Evolutionary conservation across 208 protist species (phyloP), one percentile per base, ranked within the genome.

Genomic region (Crithidia brevicula): DNA sequence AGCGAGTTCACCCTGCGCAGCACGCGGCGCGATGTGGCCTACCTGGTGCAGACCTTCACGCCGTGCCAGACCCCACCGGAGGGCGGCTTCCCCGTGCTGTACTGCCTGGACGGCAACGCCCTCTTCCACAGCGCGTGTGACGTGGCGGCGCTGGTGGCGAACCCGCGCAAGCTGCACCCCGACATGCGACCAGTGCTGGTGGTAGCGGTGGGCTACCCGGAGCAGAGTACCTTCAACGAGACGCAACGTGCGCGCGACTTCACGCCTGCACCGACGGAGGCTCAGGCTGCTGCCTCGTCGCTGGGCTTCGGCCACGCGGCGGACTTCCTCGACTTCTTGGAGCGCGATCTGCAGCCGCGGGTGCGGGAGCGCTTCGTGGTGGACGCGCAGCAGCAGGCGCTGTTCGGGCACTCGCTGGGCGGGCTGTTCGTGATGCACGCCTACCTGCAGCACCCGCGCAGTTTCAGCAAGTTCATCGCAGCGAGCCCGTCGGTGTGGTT

Each of bases 401-500:
- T 67, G 31, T 67, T 67, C 18, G 61, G 61, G 5, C 61, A 67
- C 34, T 67, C 61, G 4, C 49, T 67, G n/a, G 61, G 47, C 30
- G 61, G 61, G 13, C 36, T 67, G 20, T 67, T 67, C 36, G 47
- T 52, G 4, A 45, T 67, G 47, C 61, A 67, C 49, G 34, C 36
- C 33, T 67, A 57, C 43, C 49, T 67, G 23, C 28, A 47, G 15
- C 49, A 67, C 61, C 61, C 46, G 45, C 47, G 23, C 45, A 67
- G 47, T 34, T 67, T 57, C 61, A 7, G 16, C 61, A 67, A 67
- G 34, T 67, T 38, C 61, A 42, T 54, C 34, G 45, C 61, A 1
- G 61, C 61, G 25, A 67, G 61, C 49, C 61, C 61, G 8, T 67
- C 61, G 16, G 34, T 67, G 61, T 67, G 61, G 61, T 67, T 42